Percentiles rank a stretch among this genome's conserved stretches.
These are phyloP conservation scores for Spencermartinsiella ligniputridi DNA, from an alignment of 1,139 yeast species.

Conservation along the genomic window DNA sequence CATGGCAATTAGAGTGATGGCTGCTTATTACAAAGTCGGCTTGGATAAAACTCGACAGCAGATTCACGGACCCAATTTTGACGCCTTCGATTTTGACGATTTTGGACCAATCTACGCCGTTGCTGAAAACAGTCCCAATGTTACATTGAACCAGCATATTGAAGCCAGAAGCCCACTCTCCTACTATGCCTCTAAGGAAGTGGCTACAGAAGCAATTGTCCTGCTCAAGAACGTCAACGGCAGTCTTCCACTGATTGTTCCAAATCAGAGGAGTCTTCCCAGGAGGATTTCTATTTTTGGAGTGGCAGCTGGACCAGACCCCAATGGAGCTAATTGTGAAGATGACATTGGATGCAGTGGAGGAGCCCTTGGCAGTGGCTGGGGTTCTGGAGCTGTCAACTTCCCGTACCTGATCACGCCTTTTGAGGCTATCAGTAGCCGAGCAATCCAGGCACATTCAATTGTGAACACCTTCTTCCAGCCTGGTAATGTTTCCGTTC, in stretches of 20 bases:
- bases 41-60: slow-evolving; percentile 23
- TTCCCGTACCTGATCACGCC: slow-evolving; percentile 56
- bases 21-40: slow-evolving; percentile 45
- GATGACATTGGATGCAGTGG: slow-evolving; percentile 25
- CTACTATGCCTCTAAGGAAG: slow-evolving; percentile 47
- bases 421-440: slow-evolving; percentile 30
- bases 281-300: slow-evolving; percentile 45
- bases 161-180: slow-evolving; percentile 51
- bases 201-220: slow-evolving; percentile 55
- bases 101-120: slow-evolving; percentile 48
- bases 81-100: slow-evolving; percentile 56
- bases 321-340: slow-evolving; percentile 39
- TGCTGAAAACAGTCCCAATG: slow-evolving; percentile 51
- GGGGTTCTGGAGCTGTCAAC: slow-evolving; percentile 49
- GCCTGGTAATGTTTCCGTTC: slow-evolving; percentile 8
- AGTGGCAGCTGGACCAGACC: slow-evolving; percentile 28
- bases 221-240: slow-evolving; percentile 50
- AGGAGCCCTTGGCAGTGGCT: slow-evolving; percentile 30
- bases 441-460: background rate
- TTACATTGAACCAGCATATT: slow-evolving; percentile 51
- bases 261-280: slow-evolving; percentile 28
- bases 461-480: slow-evolving; percentile 37
- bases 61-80: slow-evolving; percentile 51
- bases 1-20: slow-evolving; percentile 57
- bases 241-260: slow-evolving; percentile 49